Evolutionary conservation across 2,329 filamentous ascomycete species (phyloP), one percentile per base, ranked within the genome.

Genomic region (Epichloe coenophiala): DNA sequence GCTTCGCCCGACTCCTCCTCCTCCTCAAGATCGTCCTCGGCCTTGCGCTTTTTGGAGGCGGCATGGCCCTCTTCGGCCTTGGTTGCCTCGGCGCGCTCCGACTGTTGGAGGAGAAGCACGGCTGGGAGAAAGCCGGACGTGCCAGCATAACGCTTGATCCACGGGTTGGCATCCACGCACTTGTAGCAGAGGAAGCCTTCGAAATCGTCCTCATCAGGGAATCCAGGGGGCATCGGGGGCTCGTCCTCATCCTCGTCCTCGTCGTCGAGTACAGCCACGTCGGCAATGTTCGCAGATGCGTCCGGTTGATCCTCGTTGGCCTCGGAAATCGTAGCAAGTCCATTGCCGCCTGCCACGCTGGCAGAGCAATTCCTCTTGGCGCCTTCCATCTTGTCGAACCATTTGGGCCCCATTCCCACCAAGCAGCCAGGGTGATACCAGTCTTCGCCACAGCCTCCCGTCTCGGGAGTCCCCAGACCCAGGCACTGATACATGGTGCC

Each of bases 401-500:
- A 90, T 53, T 81, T 77, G 11, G 88, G 78, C 1, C 84, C 81
- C 58, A 94, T 70, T 5, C 90, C 90, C 46, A 95, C 80, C 7
- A 97, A 71, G 63, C 91, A 97, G 55, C 93, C 89, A 0, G 91
- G 88, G 69, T 97, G 91, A 76, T 88, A 97, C 91, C 91, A 97
- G 63, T 97, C 91, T 69, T 97, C 91, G 12, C 91, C 91, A 67
- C 91, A 97, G 4, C 90, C 91, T 15, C 90, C 90, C 1, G 84
- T 83, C 57, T 91, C 85, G 12, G 78, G 75, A 0, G 81, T 84
- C 1, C 88, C 89, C 1, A 97, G 71, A 0, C 91, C 91, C 2
- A 97, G 67, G 63, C 93, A 98, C 66, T 98, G 93, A 59, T 94
- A 98, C 93, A 98, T 98, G 39, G 90, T 97, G 0, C 91, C 91